Base-by-base conservation (phyloP, 2,329 filamentous ascomycete species). In the Ophiosphaerella korrae region DNA sequence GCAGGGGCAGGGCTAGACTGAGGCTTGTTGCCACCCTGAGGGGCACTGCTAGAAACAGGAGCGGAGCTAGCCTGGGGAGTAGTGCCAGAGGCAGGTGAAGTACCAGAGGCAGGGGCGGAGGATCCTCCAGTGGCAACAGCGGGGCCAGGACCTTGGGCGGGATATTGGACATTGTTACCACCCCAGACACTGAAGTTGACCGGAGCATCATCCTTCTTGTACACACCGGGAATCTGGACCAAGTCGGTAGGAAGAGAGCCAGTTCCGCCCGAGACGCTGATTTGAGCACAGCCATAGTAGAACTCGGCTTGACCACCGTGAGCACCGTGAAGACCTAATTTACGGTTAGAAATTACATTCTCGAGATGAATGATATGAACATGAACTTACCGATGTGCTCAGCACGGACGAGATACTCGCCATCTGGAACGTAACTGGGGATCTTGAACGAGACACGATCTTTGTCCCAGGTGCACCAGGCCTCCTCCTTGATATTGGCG, bases 401-500 rank as follows among this genome's bases (percentile, higher is more conserved):
- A 35, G 73, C 63, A 12, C 76, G 70, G 18, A 77, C 57, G 16
- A 79, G 66, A 60, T 79, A 78, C 58, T 78, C 64, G n/a, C 77
- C 77, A 23, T 65, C 57, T 12, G 76, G 75, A 8, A 69, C 71
- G 23, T 67, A 65, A 14, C 59, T 62, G 18, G 77, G 76, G 32
- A 78, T 69, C 21, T 63, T 71, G 50, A 69, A 72, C 13, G 52
- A 59, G 50, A 64, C 36, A n/a, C 42, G 54, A 37, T 60, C 47
- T 43, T 52, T 53, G 52, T 60, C 51, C 42, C 54, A 74, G 34
- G 50, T 62, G 60, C 60, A 63, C 63, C 64, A 63, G 33, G 58
- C 54, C 34, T 48, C 52, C 8, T 50, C 55, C 35, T 46, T 59
- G 49, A 64, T 62, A 34, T 60, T 57, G 11, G 35, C 49, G 14